Percentiles rank a stretch among this genome's conserved stretches.
Evolutionary conservation across 345 rosid genomes (phyloP).

Genomic region (Jatropha curcas): DNA sequence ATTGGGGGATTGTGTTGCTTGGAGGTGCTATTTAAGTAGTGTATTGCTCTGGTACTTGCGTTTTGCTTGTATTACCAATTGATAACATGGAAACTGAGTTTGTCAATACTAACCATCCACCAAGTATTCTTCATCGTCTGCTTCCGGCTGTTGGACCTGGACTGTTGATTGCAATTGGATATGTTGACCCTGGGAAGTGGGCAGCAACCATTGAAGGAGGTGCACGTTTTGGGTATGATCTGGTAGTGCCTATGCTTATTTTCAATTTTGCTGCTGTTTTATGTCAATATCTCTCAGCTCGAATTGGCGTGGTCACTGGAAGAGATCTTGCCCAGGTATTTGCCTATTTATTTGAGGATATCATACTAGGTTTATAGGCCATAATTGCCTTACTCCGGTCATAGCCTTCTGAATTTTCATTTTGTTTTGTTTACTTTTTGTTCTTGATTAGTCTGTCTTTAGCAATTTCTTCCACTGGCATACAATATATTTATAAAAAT

Average conservation of each 20-base stretch:
- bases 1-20: slow-evolving; percentile 26
- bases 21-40: slow-evolving; percentile 20
- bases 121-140: slow-evolving; percentile 46
- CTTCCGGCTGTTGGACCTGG: slow-evolving; percentile 70
- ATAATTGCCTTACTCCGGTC: neutral
- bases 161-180: slow-evolving; percentile 74
- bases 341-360: neutral
- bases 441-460: neutral
- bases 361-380: neutral
- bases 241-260: slow-evolving; percentile 58
- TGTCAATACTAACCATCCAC: slow-evolving; percentile 38
- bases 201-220: slow-evolving; percentile 88
- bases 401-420: neutral
- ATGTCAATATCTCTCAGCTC: slow-evolving; percentile 84
- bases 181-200: slow-evolving; percentile 98
- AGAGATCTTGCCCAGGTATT: slow-evolving; percentile 87
- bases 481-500: neutral
- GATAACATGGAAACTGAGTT: slow-evolving; percentile 67
- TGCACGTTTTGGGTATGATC: slow-evolving; percentile 79
- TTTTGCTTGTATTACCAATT: slow-evolving; percentile 10
- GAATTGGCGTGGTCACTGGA: slow-evolving; percentile 73
- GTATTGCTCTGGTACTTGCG: slow-evolving; percentile 8
- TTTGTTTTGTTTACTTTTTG: neutral
- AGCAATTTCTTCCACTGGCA: neutral
- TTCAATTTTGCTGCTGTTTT: slow-evolving; percentile 84